phyloP scores from a whole-genome alignment of 805 yeast genomes.

The Suhomyces sp. region DNA sequence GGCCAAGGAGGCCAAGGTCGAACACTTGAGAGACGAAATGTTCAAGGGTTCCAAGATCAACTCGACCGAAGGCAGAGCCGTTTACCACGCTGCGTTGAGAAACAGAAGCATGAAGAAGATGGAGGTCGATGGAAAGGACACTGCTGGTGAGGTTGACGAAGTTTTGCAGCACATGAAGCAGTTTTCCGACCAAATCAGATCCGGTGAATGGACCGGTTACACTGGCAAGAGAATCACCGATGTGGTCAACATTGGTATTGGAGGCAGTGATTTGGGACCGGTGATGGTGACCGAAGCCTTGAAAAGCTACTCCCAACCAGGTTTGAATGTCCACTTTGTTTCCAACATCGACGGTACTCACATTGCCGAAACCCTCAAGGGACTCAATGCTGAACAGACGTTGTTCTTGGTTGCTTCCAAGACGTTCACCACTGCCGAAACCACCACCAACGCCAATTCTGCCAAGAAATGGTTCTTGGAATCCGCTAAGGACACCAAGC shows the following conservation, averaged over 20 bases:
- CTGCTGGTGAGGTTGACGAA: conserved; percentile 85
- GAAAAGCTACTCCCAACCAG: conserved; percentile 77
- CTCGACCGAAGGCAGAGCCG: conserved; percentile 95
- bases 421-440: conserved; percentile 99
- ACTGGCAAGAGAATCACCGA: conserved; percentile 92
- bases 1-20: conserved; percentile 89
- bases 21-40: conserved; percentile 83
- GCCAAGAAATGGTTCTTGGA: conserved; percentile 94
- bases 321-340: conserved; percentile 83
- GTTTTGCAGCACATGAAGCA: conserved; percentile 96
- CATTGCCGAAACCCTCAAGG: conserved; percentile 83
- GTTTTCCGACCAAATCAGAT: conserved; percentile 84
- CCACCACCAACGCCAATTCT: conserved; percentile 91
- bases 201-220: conserved; percentile 96
- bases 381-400: conserved; percentile 84
- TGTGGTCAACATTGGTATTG: conserved; percentile 96
- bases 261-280: conserved; percentile 98
- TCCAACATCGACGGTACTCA: conserved; percentile 99
- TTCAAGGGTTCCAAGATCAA: conserved; percentile 92
- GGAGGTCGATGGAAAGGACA: conserved; percentile 87
- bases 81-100: conserved; percentile 94
- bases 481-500: conserved; percentile 59
- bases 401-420: conserved; percentile 90
- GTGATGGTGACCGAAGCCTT: conserved; percentile 99
- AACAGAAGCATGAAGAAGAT: conserved; percentile 82